Percentiles rank a stretch among this genome's conserved stretches.
Conservation (phyloP, 2,329 filamentous ascomycete species). For the Phialophora verrucosa region DNA sequence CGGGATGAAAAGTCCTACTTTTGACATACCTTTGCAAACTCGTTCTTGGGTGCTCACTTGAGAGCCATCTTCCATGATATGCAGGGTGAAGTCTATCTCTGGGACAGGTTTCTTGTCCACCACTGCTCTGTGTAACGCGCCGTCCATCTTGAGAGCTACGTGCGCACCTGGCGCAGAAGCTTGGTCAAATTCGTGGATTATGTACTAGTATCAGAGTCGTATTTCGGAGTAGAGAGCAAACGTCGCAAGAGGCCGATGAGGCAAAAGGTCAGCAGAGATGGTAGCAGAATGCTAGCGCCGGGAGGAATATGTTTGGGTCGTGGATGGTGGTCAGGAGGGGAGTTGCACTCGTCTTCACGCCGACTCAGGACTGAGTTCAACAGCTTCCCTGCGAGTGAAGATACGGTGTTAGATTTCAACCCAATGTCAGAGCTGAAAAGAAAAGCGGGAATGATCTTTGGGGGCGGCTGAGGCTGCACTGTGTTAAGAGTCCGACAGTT, state of each 20-base stretch:
- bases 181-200: background rate
- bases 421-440: slow-evolving; percentile 22
- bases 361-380: background rate
- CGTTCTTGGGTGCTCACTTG: slow-evolving; percentile 95
- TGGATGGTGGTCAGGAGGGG: slow-evolving; percentile 5
- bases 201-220: background rate
- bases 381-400: slow-evolving; percentile 8
- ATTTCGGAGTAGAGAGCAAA: background rate
- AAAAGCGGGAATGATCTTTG: slow-evolving; percentile 21
- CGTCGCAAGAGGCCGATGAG: slow-evolving; percentile 2
- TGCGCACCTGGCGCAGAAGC: slow-evolving; percentile 36
- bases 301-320: slow-evolving; percentile 11
- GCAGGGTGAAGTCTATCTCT: slow-evolving; percentile 97
- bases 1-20: background rate
- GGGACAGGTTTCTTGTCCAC: slow-evolving; percentile 93
- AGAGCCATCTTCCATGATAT: slow-evolving; percentile 96
- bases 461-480: slow-evolving; percentile 31
- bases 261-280: slow-evolving; percentile 18
- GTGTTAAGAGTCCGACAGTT: slow-evolving; percentile 13
- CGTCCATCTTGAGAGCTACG: slow-evolving; percentile 47
- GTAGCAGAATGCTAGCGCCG: slow-evolving; percentile 16
- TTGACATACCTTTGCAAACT: slow-evolving; percentile 88
- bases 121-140: slow-evolving; percentile 79
- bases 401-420: background rate
- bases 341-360: background rate